Percentiles rank a stretch among this genome's conserved stretches.
phyloP scores from a whole-genome alignment of 2,329 filamentous ascomycete species.

The Coleophoma crateriformis region DNA sequence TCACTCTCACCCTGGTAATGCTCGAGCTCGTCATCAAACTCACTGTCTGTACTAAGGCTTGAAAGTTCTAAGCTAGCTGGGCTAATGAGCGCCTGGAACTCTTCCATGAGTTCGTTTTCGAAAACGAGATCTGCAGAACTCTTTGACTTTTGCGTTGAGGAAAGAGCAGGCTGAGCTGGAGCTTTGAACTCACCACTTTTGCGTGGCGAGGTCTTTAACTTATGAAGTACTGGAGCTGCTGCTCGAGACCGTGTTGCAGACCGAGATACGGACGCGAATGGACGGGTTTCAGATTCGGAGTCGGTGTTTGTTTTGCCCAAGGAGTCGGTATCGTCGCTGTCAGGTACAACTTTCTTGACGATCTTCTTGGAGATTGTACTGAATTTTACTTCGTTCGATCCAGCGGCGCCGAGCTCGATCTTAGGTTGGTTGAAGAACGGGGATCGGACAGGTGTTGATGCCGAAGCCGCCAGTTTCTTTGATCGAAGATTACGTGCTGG shows the following conservation, averaged over 20 bases:
- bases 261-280: not conserved
- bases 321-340: slow-evolving; percentile 1
- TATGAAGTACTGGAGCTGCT: not conserved
- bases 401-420: slow-evolving; percentile 18
- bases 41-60: slow-evolving; percentile 6
- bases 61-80: slow-evolving; percentile 7
- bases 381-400: slow-evolving; percentile 19
- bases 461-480: not conserved
- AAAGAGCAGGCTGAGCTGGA: not conserved
- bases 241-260: slow-evolving; percentile 1
- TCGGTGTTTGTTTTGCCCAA: not conserved
- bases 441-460: slow-evolving; percentile 8
- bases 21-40: slow-evolving; percentile 9
- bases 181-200: not conserved
- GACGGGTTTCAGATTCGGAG: slow-evolving; percentile 10
- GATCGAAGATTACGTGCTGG: not conserved
- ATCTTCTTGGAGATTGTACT: not conserved
- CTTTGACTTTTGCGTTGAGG: not conserved
- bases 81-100: too few species aligned
- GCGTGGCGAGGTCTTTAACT: not conserved
- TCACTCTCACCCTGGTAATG: slow-evolving; percentile 1
- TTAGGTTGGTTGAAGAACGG: slow-evolving; percentile 3
- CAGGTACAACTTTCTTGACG: not conserved
- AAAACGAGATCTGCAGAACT: not conserved
- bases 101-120: too few species aligned